A percentile compares a stretch with the other conserved stretches of the same genome.
These are phyloP conservation scores for Fusarium tanahbumbuense DNA, from an alignment of 2,329 filamentous ascomycete genomes.

Conservation along the genomic window DNA sequence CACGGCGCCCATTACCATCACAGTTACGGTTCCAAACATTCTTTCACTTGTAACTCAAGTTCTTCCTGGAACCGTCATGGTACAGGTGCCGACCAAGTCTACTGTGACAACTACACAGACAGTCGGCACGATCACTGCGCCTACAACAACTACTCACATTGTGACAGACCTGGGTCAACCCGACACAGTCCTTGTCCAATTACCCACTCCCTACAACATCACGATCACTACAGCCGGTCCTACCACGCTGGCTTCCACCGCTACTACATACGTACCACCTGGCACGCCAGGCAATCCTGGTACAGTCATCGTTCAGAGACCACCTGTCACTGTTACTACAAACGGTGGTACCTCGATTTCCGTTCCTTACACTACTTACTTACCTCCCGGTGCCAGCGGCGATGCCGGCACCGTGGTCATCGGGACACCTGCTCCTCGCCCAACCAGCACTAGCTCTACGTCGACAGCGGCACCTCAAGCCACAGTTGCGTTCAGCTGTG, in stretches of 20 bases:
- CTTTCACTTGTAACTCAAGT: neutral
- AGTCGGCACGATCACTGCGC: neutral
- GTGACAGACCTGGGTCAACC: constrained; percentile 1
- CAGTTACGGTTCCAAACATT: neutral
- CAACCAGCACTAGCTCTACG: neutral
- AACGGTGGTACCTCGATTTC: constrained; percentile 21
- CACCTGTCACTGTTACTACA: constrained; percentile 15
- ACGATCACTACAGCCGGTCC: neutral
- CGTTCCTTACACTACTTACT: constrained; percentile 20
- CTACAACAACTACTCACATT: neutral
- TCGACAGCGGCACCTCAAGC: neutral
- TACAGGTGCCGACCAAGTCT: constrained; percentile 11
- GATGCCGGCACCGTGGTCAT: constrained; percentile 28
- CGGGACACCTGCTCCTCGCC: constrained; percentile 19
- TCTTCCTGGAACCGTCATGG: constrained; percentile 13
- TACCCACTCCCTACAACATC: neutral
- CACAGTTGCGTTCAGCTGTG: constrained; percentile 18
- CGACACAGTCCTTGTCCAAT: constrained; percentile 4
- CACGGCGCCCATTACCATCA: neutral
- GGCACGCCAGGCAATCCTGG: constrained; percentile 1
- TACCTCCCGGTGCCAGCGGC: constrained; percentile 8
- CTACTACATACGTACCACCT: neutral
- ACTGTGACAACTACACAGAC: constrained; percentile 15
- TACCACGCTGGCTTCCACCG: neutral
- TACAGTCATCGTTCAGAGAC: constrained; percentile 1